Conservation (phyloP, 2,329 filamentous ascomycete species). For the Ramichloridium luteum region DNA sequence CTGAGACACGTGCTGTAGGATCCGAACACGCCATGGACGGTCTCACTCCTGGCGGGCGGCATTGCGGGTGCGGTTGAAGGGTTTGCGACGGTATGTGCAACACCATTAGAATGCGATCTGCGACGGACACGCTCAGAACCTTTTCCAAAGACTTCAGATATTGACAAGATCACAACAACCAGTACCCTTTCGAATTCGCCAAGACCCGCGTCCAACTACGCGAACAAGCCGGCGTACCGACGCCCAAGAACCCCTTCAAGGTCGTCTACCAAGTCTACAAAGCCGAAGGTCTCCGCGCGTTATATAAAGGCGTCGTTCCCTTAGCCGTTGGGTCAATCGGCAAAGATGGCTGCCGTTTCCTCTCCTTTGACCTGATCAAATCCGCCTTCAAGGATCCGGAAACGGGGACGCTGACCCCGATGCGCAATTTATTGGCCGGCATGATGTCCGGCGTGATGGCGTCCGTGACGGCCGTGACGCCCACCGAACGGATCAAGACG, state of each 20-base stretch:
- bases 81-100: slow-evolving; percentile 19
- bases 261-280: slow-evolving; percentile 45
- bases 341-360: slow-evolving; percentile 55
- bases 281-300: slow-evolving; percentile 43
- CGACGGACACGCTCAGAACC: too few species aligned
- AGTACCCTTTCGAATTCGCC: slow-evolving; percentile 55
- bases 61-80: slow-evolving; percentile 26
- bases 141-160: background rate
- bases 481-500: slow-evolving; percentile 57
- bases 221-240: slow-evolving; percentile 30
- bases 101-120: too few species aligned
- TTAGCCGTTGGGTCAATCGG: slow-evolving; percentile 48
- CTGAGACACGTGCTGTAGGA: slow-evolving; percentile 5
- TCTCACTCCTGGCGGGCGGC: slow-evolving; percentile 25
- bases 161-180: too few species aligned
- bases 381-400: slow-evolving; percentile 43
- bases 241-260: slow-evolving; percentile 44
- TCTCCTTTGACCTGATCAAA: slow-evolving; percentile 55
- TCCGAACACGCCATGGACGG: slow-evolving; percentile 21
- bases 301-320: slow-evolving; percentile 53
- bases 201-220: slow-evolving; percentile 52
- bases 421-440: slow-evolving; percentile 48
- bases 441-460: slow-evolving; percentile 53
- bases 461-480: slow-evolving; percentile 52
- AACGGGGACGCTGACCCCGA: slow-evolving; percentile 44